These are phyloP conservation scores for Juglanconis sp. DNA, from an alignment of 2,329 filamentous ascomycete species.

Conservation along the genomic window DNA sequence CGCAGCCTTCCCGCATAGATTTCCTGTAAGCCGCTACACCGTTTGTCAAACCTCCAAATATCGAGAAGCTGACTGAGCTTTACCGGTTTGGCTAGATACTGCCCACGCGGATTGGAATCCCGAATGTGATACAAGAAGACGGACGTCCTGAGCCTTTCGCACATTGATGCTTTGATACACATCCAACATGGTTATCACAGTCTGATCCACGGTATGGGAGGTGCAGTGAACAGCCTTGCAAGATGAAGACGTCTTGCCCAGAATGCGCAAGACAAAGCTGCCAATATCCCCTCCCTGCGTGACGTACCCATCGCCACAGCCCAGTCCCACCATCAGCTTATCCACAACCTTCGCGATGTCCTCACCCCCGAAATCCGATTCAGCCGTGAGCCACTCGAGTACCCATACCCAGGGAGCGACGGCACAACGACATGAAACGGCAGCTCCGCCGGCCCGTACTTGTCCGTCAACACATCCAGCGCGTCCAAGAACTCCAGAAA, in stretches of 20 bases:
- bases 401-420: constrained; percentile 49
- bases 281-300: constrained; percentile 57
- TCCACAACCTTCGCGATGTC: constrained; percentile 44
- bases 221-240: constrained; percentile 41
- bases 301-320: constrained; percentile 49
- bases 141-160: too few relatives aligned
- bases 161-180: too few relatives aligned
- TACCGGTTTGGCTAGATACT: too few relatives aligned
- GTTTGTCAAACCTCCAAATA: too few relatives aligned
- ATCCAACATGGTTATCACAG: too few relatives aligned
- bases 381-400: constrained; percentile 45
- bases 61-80: too few relatives aligned
- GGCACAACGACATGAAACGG: constrained; percentile 58
- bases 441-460: constrained; percentile 45
- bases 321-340: constrained; percentile 49
- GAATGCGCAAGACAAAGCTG: constrained; percentile 37
- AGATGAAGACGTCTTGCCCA: constrained; percentile 38
- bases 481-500: constrained; percentile 55
- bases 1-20: too few relatives aligned
- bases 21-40: too few relatives aligned
- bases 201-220: background rate
- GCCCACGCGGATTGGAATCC: too few relatives aligned
- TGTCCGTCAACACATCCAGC: constrained; percentile 40
- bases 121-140: too few relatives aligned
- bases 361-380: constrained; percentile 38